Evolutionary conservation across 208 protist genomes (phyloP), one percentile per base, ranked within the genome.

Genomic region (Trypanosoma boissoni): DNA sequence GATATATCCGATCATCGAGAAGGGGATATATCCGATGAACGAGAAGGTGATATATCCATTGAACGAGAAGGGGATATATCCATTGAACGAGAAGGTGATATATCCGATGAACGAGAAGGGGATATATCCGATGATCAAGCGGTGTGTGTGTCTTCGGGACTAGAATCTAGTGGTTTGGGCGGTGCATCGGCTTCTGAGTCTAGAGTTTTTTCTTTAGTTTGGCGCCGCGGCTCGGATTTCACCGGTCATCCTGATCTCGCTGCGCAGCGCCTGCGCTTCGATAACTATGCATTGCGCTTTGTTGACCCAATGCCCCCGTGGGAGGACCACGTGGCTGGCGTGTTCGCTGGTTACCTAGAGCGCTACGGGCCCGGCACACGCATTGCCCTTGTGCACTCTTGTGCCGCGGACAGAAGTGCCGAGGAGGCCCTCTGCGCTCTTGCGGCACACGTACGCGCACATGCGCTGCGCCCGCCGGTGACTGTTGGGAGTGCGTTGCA

Each of bases 221-320:
- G 66, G 66, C 58, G 66, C 4, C 50, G 66, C n/a, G 66, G 66
- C 7, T 28, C 36, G 4, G 66, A 72, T 36, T 72, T 72, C 60
- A 20, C 41, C 23, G 0, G 26, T 45, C 31, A 60, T 28, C 34
- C 29, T 20, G 52, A 59, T 12, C 27, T 72, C 31, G 3, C 65
- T 20, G 36, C 45, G 21, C 66, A 72, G 46, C 28, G 42, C 10
- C n/a, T 56, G 32, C 37, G 58, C 20, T 48, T 60, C 45, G 32
- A 32, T 7, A 34, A 51, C 5, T 58, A 6, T 45, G 12, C 54
- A 1, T 37, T 27, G 3, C 14, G 21, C 16, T 55, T 62, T 53
- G 8, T 48, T 14, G 51, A 65, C 46, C 43, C 66, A 24, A 58
- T 65, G 31, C 66, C 56, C 2, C 29, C 51, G 46, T 2, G 18